phyloP scores from a whole-genome alignment of 371 early-diverging fungal species.

The Synchytrium microbalum region DNA sequence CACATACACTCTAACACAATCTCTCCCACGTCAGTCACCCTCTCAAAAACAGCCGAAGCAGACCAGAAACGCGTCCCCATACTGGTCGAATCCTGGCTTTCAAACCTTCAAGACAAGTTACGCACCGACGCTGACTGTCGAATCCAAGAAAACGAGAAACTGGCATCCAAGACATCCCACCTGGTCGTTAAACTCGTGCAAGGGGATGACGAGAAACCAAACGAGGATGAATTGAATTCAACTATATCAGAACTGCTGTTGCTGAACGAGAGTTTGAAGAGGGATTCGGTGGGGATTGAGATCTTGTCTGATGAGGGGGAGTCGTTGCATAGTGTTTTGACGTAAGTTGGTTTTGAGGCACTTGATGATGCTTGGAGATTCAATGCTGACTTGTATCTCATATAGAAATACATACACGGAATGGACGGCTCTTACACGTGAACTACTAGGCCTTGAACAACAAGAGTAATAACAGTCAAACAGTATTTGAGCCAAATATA shows the following conservation, averaged over 20 bases:
- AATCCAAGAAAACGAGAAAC: slow-evolving; percentile 28
- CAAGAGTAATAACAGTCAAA: too few species aligned
- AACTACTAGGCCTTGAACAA: too few species aligned
- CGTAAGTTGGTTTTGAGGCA: slow-evolving; percentile 20
- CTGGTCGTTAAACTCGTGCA: slow-evolving; percentile 35
- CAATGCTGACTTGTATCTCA: too few species aligned
- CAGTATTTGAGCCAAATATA: too few species aligned
- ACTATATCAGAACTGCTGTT: slow-evolving; percentile 19
- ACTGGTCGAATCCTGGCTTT: slow-evolving; percentile 38
- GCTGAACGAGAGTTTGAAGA: slow-evolving; percentile 33
- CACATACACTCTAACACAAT: slow-evolving; percentile 1
- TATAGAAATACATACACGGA: neutral
- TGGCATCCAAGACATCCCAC: slow-evolving; percentile 43
- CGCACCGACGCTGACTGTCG: slow-evolving; percentile 42
- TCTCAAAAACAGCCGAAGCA: slow-evolving; percentile 38
- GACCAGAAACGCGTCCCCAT: slow-evolving; percentile 43
- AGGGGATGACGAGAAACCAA: slow-evolving; percentile 21
- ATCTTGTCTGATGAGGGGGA: slow-evolving; percentile 37
- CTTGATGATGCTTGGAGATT: neutral
- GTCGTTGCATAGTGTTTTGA: slow-evolving; percentile 26
- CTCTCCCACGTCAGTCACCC: slow-evolving; percentile 20
- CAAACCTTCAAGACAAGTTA: slow-evolving; percentile 39
- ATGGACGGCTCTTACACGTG: neutral
- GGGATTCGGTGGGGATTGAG: slow-evolving; percentile 36
- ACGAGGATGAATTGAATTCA: slow-evolving; percentile 19